Conservation (phyloP, 331 rosid genomes). For the Cydonia oblonga region DNA sequence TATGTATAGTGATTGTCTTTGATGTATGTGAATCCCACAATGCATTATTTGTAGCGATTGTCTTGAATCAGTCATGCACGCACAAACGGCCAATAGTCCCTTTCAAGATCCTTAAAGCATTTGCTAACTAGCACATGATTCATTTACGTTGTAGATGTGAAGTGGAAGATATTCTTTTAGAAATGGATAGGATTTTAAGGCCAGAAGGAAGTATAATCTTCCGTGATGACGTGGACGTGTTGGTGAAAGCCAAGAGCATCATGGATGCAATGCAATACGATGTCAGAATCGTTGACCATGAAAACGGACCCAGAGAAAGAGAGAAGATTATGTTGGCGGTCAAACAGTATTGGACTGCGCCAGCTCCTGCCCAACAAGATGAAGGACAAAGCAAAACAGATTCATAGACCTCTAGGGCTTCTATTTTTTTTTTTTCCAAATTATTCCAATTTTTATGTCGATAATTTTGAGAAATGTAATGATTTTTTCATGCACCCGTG, state of each 20-base stretch:
- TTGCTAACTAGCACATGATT: background rate
- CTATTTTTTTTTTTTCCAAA: background rate
- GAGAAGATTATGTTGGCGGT: constrained; percentile 61
- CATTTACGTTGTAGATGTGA: constrained; percentile 47
- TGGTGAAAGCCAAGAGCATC: constrained; percentile 44
- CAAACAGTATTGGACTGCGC: constrained; percentile 73
- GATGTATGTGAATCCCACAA: background rate
- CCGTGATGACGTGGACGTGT: constrained; percentile 67
- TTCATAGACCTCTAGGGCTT: constrained; percentile 2
- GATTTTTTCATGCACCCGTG: background rate
- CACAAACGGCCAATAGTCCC: too few species aligned
- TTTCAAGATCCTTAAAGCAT: background rate
- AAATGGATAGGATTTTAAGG: constrained; percentile 81
- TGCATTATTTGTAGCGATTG: background rate
- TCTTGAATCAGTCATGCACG: background rate
- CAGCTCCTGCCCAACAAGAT: constrained; percentile 18
- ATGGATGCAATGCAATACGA: constrained; percentile 60
- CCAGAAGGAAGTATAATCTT: constrained; percentile 64
- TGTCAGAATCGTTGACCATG: constrained; percentile 57
- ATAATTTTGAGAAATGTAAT: constrained; percentile 8
- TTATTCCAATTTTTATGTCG: constrained; percentile 9
- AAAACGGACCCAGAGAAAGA: constrained; percentile 53
- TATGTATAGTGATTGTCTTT: background rate
- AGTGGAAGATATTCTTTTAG: constrained; percentile 58
- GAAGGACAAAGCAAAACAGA: constrained; percentile 3